Base-by-base conservation (phyloP, 2,329 filamentous ascomycete species). In the Fusarium sp. region DNA sequence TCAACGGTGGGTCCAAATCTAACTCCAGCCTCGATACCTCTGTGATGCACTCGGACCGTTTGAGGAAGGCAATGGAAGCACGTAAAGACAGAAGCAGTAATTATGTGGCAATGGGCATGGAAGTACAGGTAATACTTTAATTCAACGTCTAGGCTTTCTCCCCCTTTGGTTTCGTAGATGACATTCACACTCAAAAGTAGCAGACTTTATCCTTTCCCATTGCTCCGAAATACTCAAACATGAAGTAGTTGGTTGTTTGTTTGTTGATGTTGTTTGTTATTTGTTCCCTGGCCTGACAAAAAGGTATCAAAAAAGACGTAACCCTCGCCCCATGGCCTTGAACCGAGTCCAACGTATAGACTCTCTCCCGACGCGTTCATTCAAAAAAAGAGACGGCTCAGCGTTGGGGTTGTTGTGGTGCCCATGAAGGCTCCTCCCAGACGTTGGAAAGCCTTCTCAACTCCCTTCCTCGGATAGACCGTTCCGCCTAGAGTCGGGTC, bases 401-500 rank as follows among this genome's bases (percentile, higher is more conserved):
- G 36, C 36, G 55, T 40, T 29, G 16, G 12, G 36, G 59, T 6
- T 33, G 57, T 8, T 29, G 58, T 29, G 46, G 27, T 44, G 58
- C 27, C 64, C 51, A 29, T 29, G 35, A 22, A 33, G 61, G 40
- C 61, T 77, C 71, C 60, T 78, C 76, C 29, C 66, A 66, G 46
- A 75, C 75, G 62, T 66, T 69, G 27, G 71, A 70, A 46, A 77
- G 59, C 36, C 70, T 62, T 27, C 62, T 68, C 60, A 66, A 67
- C 59, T 55, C 70, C 33, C 74, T 71, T 56, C 69, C 75, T 62
- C 59, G 70, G 63, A 63, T 64, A 49, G 70, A 66, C 55, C 72
- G 69, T 33, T 65, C 66, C 72, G 64, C 75, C 79, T 82, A 82
- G 64, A 74, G 64, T 58, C 79, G 80, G 70, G 74, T 64, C 71